Conservation (phyloP, 768 basidiomycete genomes). For the Trametes gibbosa region DNA sequence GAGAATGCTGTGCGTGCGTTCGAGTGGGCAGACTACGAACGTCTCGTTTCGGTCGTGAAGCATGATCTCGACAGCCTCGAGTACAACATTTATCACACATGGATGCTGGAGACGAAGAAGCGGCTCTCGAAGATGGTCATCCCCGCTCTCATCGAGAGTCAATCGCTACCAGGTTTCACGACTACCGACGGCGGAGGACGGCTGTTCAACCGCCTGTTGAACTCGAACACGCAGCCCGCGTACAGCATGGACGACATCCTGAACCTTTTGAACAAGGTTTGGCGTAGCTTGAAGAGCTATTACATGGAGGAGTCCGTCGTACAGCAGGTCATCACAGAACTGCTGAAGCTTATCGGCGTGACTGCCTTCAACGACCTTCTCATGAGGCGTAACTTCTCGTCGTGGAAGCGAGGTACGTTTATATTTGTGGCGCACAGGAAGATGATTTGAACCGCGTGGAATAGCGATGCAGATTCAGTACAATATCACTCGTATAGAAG, state of each 20-base stretch:
- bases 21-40: conserved; percentile 96
- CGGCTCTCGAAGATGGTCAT: conserved; percentile 96
- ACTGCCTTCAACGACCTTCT: conserved; percentile 97
- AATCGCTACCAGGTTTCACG: conserved; percentile 96
- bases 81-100: conserved; percentile 99
- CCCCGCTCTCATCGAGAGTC: conserved; percentile 97
- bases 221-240: conserved; percentile 83
- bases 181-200: conserved; percentile 92
- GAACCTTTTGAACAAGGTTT: conserved; percentile 94
- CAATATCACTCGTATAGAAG: conserved; percentile 95
- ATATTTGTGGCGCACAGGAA: not conserved
- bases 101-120: conserved; percentile 99
- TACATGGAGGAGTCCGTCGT: conserved; percentile 98
- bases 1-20: conserved; percentile 89
- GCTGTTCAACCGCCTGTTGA: conserved; percentile 90
- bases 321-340: conserved; percentile 91
- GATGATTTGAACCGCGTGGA: not conserved
- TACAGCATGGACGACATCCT: conserved; percentile 98
- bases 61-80: conserved; percentile 98
- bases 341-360: conserved; percentile 93
- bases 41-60: conserved; percentile 95
- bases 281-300: conserved; percentile 97
- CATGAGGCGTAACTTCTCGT: conserved; percentile 98
- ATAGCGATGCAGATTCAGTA: conserved; percentile 99
- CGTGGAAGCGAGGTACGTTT: conserved; percentile 93